Conservation (phyloP, 768 basidiomycete genomes). For the Thelephora ganbajun region DNA sequence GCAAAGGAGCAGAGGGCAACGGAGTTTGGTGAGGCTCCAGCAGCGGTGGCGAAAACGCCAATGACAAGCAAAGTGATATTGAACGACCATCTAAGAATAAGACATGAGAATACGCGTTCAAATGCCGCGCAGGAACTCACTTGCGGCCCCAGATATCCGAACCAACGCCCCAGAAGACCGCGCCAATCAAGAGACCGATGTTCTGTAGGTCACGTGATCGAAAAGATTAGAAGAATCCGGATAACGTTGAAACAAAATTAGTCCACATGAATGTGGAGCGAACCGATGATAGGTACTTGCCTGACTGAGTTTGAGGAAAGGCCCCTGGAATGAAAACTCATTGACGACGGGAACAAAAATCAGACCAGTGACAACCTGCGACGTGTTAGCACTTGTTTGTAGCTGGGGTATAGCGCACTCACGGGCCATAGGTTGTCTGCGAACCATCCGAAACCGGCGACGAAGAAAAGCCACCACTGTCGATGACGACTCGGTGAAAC, state of each 20-base stretch:
- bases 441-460: slow-evolving; percentile 65
- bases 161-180: slow-evolving; percentile 53
- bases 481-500: neutral
- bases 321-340: slow-evolving; percentile 50
- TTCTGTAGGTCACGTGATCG: slow-evolving; percentile 17
- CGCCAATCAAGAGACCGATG: slow-evolving; percentile 56
- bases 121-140: slow-evolving; percentile 17
- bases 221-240: too few relatives aligned
- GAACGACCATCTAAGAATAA: slow-evolving; percentile 38
- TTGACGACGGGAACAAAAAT: slow-evolving; percentile 48
- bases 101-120: neutral
- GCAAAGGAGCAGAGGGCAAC: slow-evolving; percentile 36
- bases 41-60: slow-evolving; percentile 49
- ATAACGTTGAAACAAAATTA: too few relatives aligned
- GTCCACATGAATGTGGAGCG: too few relatives aligned
- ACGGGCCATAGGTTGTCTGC: slow-evolving; percentile 71
- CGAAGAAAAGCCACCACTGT: slow-evolving; percentile 48
- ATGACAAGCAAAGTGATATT: slow-evolving; percentile 60
- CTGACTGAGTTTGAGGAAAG: slow-evolving; percentile 54
- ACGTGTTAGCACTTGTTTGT: neutral
- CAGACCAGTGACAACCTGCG: slow-evolving; percentile 47
- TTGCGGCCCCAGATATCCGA: slow-evolving; percentile 62
- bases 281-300: too few relatives aligned
- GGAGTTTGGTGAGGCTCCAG: slow-evolving; percentile 44
- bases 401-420: slow-evolving; percentile 9